A percentile compares a stretch with the other conserved stretches of the same genome.
Conservation (phyloP, 257 asterid genomes). For the Handroanthus guayacan region DNA sequence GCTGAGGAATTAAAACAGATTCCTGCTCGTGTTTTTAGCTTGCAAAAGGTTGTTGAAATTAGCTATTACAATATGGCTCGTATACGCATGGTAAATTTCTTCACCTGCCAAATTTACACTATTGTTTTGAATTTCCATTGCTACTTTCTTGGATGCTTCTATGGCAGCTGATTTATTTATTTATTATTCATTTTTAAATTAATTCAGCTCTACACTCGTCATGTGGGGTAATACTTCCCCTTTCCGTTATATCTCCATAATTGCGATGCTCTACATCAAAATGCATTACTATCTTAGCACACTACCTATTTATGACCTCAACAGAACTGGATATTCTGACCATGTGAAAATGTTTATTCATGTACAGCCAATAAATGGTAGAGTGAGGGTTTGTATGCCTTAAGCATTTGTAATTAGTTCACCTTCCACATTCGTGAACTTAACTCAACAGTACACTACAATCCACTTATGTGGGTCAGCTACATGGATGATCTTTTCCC, state of each 20-base stretch:
- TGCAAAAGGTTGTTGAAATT: constrained; percentile 98
- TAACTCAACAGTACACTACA: not conserved
- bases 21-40: constrained; percentile 97
- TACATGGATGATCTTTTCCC: not conserved
- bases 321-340: constrained; percentile 19
- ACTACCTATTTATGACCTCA: constrained; percentile 5
- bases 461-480: constrained; percentile 1
- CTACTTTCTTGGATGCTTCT: constrained; percentile 27
- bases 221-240: constrained; percentile 27
- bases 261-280: constrained; percentile 5
- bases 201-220: not conserved
- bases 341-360: constrained; percentile 6
- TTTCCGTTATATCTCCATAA: constrained; percentile 30
- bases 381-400: not conserved
- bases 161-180: not conserved
- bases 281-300: constrained; percentile 25
- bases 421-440: not conserved
- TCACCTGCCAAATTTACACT: constrained; percentile 34
- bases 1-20: constrained; percentile 93
- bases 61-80: constrained; percentile 99
- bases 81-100: constrained; percentile 86
- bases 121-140: constrained; percentile 6
- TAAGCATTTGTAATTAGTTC: constrained; percentile 29
- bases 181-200: not conserved
- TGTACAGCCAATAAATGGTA: not conserved